Percentiles rank a stretch among this genome's conserved stretches.
Conservation (phyloP, 257 asterid species). For the Solanum phureja region DNA sequence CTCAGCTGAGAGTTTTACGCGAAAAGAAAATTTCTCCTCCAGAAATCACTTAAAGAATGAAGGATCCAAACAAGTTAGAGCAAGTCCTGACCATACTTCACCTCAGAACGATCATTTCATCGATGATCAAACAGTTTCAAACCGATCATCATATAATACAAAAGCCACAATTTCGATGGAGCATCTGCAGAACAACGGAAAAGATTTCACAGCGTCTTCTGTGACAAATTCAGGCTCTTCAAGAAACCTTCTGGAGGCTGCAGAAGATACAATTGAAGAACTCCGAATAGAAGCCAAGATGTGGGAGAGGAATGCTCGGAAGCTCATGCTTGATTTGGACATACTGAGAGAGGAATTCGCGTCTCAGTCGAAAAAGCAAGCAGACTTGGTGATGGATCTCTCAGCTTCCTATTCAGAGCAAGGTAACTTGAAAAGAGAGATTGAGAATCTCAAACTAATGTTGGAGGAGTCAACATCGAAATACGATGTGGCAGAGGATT, state of each 20-base stretch:
- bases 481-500: constrained; percentile 16
- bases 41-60: constrained; percentile 20
- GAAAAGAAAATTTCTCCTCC: constrained; percentile 7
- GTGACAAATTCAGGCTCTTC: constrained; percentile 27
- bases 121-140: constrained; percentile 28
- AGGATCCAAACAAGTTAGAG: constrained; percentile 18
- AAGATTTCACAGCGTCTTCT: constrained; percentile 22
- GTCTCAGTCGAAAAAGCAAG: constrained; percentile 54
- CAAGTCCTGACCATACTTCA: constrained; percentile 18
- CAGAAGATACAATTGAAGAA: constrained; percentile 62
- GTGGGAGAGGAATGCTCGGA: constrained; percentile 96
- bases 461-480: constrained; percentile 20
- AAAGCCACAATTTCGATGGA: constrained; percentile 13
- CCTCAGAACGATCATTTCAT: constrained; percentile 22
- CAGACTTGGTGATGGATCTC: constrained; percentile 54
- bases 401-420: constrained; percentile 51
- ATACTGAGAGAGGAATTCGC: constrained; percentile 45
- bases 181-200: constrained; percentile 19
- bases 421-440: constrained; percentile 47
- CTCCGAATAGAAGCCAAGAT: constrained; percentile 82
- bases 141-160: constrained; percentile 27
- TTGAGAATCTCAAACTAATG: constrained; percentile 31
- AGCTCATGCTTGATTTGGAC: constrained; percentile 68
- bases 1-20: constrained; percentile 21
- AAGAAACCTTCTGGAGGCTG: constrained; percentile 49